Base-by-base conservation (phyloP, 768 basidiomycete genomes). In the Leccinum uliginosum region DNA sequence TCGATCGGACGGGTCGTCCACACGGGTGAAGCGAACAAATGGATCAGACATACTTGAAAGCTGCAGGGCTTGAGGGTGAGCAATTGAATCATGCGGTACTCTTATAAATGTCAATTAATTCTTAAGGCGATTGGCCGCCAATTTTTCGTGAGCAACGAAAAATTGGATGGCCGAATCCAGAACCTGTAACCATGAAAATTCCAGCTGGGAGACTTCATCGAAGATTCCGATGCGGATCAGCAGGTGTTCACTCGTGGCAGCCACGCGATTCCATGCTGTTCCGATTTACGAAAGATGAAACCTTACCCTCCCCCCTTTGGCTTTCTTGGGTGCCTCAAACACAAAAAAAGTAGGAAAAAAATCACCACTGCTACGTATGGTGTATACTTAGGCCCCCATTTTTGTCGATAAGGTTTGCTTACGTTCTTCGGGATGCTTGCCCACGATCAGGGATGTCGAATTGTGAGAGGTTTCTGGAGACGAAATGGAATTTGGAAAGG, bases 241-340 rank as follows among this genome's bases (percentile, higher is more conserved):
- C 6, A 23, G 17, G 50, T 35, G 30, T 11, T 23, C 29, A 38
- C 64, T 59, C 56, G 64, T 60, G 58, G 55, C 47, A 58, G 23
- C 55, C 62, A 67, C 65, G 65, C 44, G 62, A 48, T 19, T 38
- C 56, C 62, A 58, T 61, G 50, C 61, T 67, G 61, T 57, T 40
- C 48, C 21, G 34, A 23, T 29, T 44, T 43, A 19, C 17, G n/a
- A 48, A 5, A 24, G 10, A 6, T 12, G 10, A 21, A 63, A 56
- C 51, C 51, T 59, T 51, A 53, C n/a, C 7, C 17, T 26, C 44
- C 17, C 29, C 26, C 27, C 32, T 24, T 51, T 53, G n/a, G n/a
- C n/a, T 48, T 38, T 51, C 54, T 30, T 38, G 47, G 38, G 61
- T 43, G 24, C 27, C 2, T 43, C 34, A 1, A 19, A 27, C n/a